Conservation (phyloP, 2,329 filamentous ascomycete genomes). For the Claviceps sp. region DNA sequence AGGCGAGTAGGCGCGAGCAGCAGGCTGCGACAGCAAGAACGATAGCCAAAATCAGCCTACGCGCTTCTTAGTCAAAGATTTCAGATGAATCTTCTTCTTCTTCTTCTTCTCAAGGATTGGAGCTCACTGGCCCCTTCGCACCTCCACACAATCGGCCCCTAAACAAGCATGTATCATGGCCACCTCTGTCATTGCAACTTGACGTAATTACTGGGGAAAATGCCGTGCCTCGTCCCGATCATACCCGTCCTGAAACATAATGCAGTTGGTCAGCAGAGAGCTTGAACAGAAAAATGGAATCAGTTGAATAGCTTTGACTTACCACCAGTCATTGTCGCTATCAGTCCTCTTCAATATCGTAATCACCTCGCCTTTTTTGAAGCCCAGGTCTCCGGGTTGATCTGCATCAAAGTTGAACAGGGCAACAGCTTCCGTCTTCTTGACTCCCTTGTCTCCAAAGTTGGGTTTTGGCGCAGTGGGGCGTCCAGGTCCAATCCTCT, state of each 20-base stretch:
- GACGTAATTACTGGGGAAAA: slow-evolving; percentile 79
- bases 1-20: background rate
- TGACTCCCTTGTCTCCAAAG: slow-evolving; percentile 49
- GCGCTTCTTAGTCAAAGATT: too few species aligned
- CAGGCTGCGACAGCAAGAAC: background rate
- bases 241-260: slow-evolving; percentile 58
- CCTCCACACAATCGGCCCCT: too few species aligned
- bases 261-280: background rate
- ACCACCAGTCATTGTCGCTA: slow-evolving; percentile 92
- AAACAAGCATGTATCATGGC: background rate
- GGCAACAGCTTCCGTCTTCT: slow-evolving; percentile 74
- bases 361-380: slow-evolving; percentile 95
- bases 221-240: slow-evolving; percentile 72
- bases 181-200: slow-evolving; percentile 44
- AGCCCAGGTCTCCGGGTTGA: slow-evolving; percentile 81
- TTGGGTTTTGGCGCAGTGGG: slow-evolving; percentile 84
- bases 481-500: slow-evolving; percentile 50
- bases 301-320: slow-evolving; percentile 16
- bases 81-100: too few species aligned
- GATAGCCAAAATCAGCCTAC: background rate
- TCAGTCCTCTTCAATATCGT: slow-evolving; percentile 91
- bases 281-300: background rate
- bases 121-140: too few species aligned
- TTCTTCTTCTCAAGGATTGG: too few species aligned
- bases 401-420: slow-evolving; percentile 91